Evolutionary conservation across 768 basidiomycete species (phyloP), one percentile per base, ranked within the genome.

Genomic region (Phanerodontia chrysosporium): DNA sequence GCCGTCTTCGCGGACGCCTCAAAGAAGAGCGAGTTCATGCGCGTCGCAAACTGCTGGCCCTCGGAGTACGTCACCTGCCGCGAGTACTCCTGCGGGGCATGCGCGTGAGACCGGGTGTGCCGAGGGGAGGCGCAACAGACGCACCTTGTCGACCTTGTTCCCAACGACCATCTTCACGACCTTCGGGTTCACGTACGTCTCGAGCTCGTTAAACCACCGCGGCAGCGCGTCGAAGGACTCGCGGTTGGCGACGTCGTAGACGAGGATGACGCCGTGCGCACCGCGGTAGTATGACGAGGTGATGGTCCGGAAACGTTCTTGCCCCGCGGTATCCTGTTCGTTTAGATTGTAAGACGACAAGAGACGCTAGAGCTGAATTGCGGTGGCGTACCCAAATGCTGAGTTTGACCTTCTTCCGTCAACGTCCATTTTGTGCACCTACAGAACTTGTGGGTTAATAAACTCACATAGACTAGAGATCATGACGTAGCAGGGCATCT

Each of bases 201-300:
- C 95, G 6, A 98, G 85, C 69, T 98, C 95, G 52, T 84, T 83
- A 70, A 84, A 88, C 97, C 97, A 99, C 59, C 87, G 80, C 16
- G 93, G 88, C n/a, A 98, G 83, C 9, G 93, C 90, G 22, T 98
- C 94, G 69, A 95, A 98, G 0, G 94, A 92, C 71, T 92, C 90
- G 32, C 94, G 83, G 73, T 96, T 93, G 28, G 95, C 95, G 45
- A 98, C 95, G 70, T 95, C 94, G 74, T 98, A 99, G 21, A 99
- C 95, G 59, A 99, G 83, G 57, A 99, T 80, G 68, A 98, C 98
- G 58, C 97, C 97, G 87, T 96, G 96, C 22, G 97, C 97, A 39
- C 96, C 96, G 62, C 97, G 92, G 80, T 99, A 99, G 76, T 99
- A 99, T 12, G 97, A 94, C 22, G 96, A 95, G 45, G 97, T 98